Evolutionary conservation across 2,329 filamentous ascomycete species (phyloP).

Genomic region (Ophiostoma sp.): DNA sequence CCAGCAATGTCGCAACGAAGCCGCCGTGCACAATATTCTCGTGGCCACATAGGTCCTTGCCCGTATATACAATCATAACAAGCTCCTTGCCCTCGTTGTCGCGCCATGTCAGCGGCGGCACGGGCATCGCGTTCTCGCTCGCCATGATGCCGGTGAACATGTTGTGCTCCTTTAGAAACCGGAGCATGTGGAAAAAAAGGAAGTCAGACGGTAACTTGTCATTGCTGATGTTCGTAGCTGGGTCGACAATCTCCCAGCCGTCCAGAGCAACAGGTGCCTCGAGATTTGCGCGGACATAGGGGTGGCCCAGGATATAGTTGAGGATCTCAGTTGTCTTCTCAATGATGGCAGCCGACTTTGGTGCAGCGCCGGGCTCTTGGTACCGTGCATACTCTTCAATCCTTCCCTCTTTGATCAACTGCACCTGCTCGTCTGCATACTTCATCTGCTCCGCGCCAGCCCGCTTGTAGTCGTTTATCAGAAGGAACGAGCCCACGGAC

Average conservation of each 20-base stretch:
- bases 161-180: constrained; percentile 62
- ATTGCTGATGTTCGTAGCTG: background rate
- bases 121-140: constrained; percentile 68
- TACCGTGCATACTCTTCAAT: constrained; percentile 5
- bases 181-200: constrained; percentile 81
- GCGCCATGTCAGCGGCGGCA: constrained; percentile 74
- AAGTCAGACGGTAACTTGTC: constrained; percentile 59
- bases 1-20: constrained; percentile 82
- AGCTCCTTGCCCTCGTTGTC: constrained; percentile 64
- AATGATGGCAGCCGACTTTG: background rate
- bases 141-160: constrained; percentile 76
- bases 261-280: background rate
- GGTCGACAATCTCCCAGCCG: constrained; percentile 1
- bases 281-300: background rate
- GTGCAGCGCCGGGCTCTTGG: background rate
- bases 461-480: background rate
- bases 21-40: constrained; percentile 88
- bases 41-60: constrained; percentile 77
- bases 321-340: constrained; percentile 8
- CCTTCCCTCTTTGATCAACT: background rate
- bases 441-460: background rate
- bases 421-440: constrained; percentile 8
- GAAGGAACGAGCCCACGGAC: background rate
- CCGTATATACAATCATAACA: constrained; percentile 71
- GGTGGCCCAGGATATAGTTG: constrained; percentile 4